Evolutionary conservation across 441 rosid species (phyloP), one percentile per base, ranked within the genome.

Genomic region (Hura crepitans): DNA sequence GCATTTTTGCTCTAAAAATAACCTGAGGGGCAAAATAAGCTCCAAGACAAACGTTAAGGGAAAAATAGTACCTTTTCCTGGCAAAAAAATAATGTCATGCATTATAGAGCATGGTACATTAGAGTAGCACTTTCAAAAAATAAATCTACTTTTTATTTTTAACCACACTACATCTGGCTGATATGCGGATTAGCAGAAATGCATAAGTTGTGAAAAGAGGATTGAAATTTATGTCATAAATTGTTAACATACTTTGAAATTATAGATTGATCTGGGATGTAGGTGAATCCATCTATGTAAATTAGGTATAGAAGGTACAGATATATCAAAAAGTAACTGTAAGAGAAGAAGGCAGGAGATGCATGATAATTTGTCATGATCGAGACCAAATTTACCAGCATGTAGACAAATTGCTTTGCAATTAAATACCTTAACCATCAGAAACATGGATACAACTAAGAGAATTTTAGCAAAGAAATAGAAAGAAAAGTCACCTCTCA

Each of bases 401-500:
- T 45, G 25, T 42, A 66, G 6, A 61, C 20, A 23, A 23, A 27
- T 35, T 56, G 11, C 13, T 14, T 49, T 46, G 37, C 43, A 66
- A 42, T 37, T 66, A 62, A 31, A 47, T 60, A 66, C 33, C 62
- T 42, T 28, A 58, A 73, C 54, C 20, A 56, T 53, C 43, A 25
- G 39, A 59, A 51, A 51, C 23, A 45, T 49, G 56, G 12, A 60
- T 57, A 63, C 62, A 72, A 22, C 37, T 37, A 37, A 63, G 46
- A 60, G 63, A 59, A 42, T 20, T 11, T 28, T 22, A 47, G 7
- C 23, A 30, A 31, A 56, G 47, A 18, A 4, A 12, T 39, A 37
- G 63, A 66, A 55, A 67, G 5, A 37, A 56, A 75, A 71, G 56
- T 80, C 67, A 95, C 97, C 91, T 87, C 70, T 87, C 88, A 77